phyloP scores from a whole-genome alignment of 805 yeast species.

The Schizosaccharomyces japonicus region DNA sequence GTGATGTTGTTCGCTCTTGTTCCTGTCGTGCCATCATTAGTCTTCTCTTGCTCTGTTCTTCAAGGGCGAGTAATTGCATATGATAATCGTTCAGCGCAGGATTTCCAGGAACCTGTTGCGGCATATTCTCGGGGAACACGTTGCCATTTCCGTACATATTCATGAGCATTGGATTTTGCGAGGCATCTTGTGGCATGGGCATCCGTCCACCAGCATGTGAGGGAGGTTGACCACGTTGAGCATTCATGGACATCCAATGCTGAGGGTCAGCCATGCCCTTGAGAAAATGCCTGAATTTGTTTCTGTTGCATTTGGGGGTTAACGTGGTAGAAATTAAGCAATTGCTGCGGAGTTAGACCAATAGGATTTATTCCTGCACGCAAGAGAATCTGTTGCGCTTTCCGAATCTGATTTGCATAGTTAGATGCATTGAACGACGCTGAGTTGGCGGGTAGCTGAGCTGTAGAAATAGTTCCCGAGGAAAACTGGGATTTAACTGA shows the following conservation, averaged over 20 bases:
- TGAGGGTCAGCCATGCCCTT: background rate
- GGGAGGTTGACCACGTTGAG: no score
- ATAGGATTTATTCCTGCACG: background rate
- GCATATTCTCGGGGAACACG: constrained; percentile 8
- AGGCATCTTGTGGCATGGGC: background rate
- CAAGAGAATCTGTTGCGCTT: no score
- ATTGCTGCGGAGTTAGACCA: constrained; percentile 4
- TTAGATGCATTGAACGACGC: no score
- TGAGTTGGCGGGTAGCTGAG: no score
- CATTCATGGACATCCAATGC: no score
- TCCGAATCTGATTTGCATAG: no score
- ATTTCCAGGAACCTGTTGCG: constrained; percentile 16
- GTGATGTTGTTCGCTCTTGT: constrained; percentile 16
- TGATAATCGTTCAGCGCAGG: constrained; percentile 60
- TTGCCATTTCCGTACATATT: constrained; percentile 10
- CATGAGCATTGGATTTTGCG: constrained; percentile 4
- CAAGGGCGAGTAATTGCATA: constrained; percentile 50
- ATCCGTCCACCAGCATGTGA: no score
- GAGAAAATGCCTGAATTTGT: constrained; percentile 6
- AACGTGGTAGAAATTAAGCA: constrained; percentile 4
- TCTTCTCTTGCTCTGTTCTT: constrained; percentile 49
- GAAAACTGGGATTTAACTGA: no score
- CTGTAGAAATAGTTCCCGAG: no score
- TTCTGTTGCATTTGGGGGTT: background rate
- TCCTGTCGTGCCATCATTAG: constrained; percentile 21